These are phyloP conservation scores for Passalora sequoiae DNA, from an alignment of 2,329 filamentous ascomycete genomes.

Conservation along the genomic window DNA sequence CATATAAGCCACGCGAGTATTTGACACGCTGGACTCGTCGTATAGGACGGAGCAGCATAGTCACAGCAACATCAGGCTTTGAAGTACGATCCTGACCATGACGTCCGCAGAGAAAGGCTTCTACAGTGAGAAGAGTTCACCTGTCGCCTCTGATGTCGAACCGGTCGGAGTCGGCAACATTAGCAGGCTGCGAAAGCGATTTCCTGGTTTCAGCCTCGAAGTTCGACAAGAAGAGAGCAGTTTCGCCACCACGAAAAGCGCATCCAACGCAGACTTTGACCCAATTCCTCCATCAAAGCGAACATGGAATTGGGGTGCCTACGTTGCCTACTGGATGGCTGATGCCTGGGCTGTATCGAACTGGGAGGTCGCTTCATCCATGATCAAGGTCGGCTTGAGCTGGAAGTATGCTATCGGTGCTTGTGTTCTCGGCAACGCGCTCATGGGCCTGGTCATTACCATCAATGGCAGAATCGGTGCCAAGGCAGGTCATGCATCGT, in stretches of 20 bases:
- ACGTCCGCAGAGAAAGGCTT: no score
- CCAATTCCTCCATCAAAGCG: conserved; percentile 37
- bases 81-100: conserved; percentile 6
- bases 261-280: conserved; percentile 38
- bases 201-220: conserved; percentile 29
- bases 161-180: conserved; percentile 24
- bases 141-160: conserved; percentile 24
- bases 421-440: conserved; percentile 24
- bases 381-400: conserved; percentile 50
- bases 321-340: conserved; percentile 39
- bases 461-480: conserved; percentile 50
- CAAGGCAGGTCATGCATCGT: conserved; percentile 40
- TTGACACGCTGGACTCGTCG: neutral
- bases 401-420: conserved; percentile 51
- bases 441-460: conserved; percentile 40
- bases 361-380: conserved; percentile 41
- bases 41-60: neutral
- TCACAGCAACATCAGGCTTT: conserved; percentile 2
- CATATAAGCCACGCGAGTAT: no score
- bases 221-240: conserved; percentile 35
- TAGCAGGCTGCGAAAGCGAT: conserved; percentile 21
- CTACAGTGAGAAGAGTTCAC: conserved; percentile 23
- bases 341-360: conserved; percentile 39
- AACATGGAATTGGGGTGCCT: conserved; percentile 34
- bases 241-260: conserved; percentile 32